These are phyloP conservation scores for Schwanniomyces occidentalis DNA, from an alignment of 805 yeast genomes.

Conservation along the genomic window DNA sequence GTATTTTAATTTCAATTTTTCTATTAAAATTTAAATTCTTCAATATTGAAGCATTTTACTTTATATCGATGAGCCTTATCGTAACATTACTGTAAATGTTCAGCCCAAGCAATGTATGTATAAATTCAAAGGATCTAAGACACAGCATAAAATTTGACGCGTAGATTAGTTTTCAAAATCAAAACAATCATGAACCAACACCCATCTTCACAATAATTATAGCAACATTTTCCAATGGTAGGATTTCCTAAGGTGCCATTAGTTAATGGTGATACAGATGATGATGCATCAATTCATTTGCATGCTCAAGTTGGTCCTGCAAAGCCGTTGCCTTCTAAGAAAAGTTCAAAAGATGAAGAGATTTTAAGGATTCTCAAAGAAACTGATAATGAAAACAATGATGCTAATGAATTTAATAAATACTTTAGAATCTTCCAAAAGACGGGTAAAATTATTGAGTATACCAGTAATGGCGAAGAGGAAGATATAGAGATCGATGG, in stretches of 20 bases:
- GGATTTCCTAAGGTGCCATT: constrained; percentile 38
- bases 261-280: constrained; percentile 41
- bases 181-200: too few relatives aligned
- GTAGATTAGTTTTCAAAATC: too few relatives aligned
- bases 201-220: too few relatives aligned
- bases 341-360: constrained; percentile 15
- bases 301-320: constrained; percentile 39
- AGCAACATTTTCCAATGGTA: constrained; percentile 13
- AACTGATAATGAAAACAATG: constrained; percentile 10
- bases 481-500: background rate
- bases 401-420: constrained; percentile 14
- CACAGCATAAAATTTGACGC: too few relatives aligned
- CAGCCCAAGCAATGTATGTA: too few relatives aligned
- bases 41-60: too few relatives aligned
- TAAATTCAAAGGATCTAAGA: too few relatives aligned
- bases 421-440: constrained; percentile 17
- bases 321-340: constrained; percentile 25
- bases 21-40: too few relatives aligned
- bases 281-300: constrained; percentile 43
- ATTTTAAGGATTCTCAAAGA: constrained; percentile 20
- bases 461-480: constrained; percentile 5
- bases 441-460: constrained; percentile 9
- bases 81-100: too few relatives aligned
- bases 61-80: too few relatives aligned
- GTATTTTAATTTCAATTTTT: too few relatives aligned